Percentiles rank a stretch among this genome's conserved stretches.
These are phyloP conservation scores for Ettlia oleoabundans DNA, from an alignment of 139 green algal species.

Conservation along the genomic window DNA sequence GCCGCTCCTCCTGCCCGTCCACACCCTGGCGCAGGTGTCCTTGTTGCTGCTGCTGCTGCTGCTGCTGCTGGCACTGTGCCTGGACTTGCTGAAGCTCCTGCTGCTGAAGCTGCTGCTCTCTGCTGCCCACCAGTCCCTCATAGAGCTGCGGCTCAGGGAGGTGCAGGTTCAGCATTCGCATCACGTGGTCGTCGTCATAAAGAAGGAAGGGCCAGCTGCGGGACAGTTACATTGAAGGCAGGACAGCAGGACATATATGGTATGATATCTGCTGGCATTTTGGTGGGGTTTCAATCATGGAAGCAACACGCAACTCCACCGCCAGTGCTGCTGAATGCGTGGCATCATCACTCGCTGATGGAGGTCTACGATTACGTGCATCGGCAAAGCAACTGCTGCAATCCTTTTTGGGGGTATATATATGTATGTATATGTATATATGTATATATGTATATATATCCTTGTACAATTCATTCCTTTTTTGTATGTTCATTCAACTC, in stretches of 20 bases:
- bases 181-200: conserved; percentile 83
- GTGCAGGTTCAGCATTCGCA: conserved; percentile 66
- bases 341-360: no score
- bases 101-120: not conserved
- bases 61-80: not conserved
- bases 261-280: no score
- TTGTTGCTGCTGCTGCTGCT: not conserved
- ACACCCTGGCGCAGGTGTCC: not conserved
- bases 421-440: no score
- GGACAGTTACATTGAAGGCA: not conserved
- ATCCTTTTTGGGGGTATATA: no score
- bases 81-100: not conserved
- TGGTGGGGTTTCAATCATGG: no score
- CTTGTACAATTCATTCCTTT: no score
- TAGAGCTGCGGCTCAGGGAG: conserved; percentile 3
- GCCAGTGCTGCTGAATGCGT: no score
- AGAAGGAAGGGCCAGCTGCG: conserved; percentile 81
- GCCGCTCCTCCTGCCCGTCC: not conserved
- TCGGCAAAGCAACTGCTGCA: no score
- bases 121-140: not conserved
- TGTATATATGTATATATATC: no score
- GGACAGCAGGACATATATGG: not conserved
- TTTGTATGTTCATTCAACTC: not conserved
- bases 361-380: no score
- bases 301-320: no score